Conservation (phyloP, 192 early-diverging fungal species). For the Entophlyctis helioformis region DNA sequence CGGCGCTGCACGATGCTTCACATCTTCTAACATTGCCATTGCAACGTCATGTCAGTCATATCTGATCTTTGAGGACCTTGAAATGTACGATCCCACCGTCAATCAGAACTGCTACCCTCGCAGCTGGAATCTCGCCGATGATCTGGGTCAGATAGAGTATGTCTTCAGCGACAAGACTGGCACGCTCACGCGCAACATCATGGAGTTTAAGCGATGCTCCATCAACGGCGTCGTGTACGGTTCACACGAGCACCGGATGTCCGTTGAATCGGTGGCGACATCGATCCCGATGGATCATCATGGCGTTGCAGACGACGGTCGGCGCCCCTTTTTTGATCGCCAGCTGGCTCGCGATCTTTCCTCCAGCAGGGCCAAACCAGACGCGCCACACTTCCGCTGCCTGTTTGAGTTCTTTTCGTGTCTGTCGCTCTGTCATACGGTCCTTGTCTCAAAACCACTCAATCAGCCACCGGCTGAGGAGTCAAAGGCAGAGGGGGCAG, state of each 20-base stretch:
- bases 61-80: conserved; percentile 80
- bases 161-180: conserved; percentile 97
- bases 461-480: too few species aligned
- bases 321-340: conserved; percentile 41
- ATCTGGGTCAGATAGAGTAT: conserved; percentile 92
- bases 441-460: conserved; percentile 53
- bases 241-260: too few species aligned
- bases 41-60: too few species aligned
- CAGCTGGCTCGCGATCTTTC: too few species aligned
- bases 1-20: not conserved
- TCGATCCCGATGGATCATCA: too few species aligned
- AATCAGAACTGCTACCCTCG: conserved; percentile 71
- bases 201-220: conserved; percentile 89
- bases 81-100: conserved; percentile 75
- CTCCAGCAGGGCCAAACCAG: too few species aligned
- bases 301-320: conserved; percentile 15
- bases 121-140: conserved; percentile 82
- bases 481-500: conserved; percentile 1
- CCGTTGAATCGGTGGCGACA: too few species aligned
- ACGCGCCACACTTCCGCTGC: conserved; percentile 43
- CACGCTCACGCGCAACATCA: conserved; percentile 91
- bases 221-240: conserved; percentile 80
- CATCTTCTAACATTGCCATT: too few species aligned
- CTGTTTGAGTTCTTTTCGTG: conserved; percentile 66
- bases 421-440: conserved; percentile 82